Percentiles rank a stretch among this genome's conserved stretches.
These are phyloP conservation scores for Pulveroboletus sp. DNA, from an alignment of 768 basidiomycete genomes.

Conservation along the genomic window DNA sequence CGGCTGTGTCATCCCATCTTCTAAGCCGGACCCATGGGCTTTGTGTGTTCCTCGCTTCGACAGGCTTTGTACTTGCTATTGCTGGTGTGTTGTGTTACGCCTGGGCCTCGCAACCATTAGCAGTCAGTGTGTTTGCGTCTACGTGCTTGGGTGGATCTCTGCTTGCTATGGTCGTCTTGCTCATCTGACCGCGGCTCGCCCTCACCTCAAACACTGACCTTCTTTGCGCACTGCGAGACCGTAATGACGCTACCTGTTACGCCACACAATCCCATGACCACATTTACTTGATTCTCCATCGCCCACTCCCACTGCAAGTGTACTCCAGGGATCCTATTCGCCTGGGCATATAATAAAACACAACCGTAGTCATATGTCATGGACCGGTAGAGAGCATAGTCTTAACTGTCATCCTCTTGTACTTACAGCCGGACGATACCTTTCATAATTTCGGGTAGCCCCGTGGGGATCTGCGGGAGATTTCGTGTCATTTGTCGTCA, in stretches of 20 bases:
- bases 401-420: too few species aligned
- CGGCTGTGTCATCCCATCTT: slow-evolving; percentile 38
- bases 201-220: not conserved
- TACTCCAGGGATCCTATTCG: not conserved
- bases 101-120: slow-evolving; percentile 44
- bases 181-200: slow-evolving; percentile 1
- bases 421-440: too few species aligned
- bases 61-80: slow-evolving; percentile 49
- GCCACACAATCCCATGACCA: too few species aligned
- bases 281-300: not conserved
- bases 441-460: not conserved
- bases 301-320: not conserved
- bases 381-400: too few species aligned
- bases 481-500: too few species aligned
- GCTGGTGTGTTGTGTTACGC: slow-evolving; percentile 47
- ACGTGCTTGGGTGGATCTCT: slow-evolving; percentile 36
- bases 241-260: not conserved
- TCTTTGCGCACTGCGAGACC: too few species aligned
- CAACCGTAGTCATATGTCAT: too few species aligned
- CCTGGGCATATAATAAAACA: not conserved
- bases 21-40: slow-evolving; percentile 46
- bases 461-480: not conserved
- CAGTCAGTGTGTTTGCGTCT: slow-evolving; percentile 42
- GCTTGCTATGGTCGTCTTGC: slow-evolving; percentile 16
- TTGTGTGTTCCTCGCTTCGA: slow-evolving; percentile 41